These are phyloP conservation scores for Logfia minima DNA, from an alignment of 129 eudicot species.

Conservation along the genomic window DNA sequence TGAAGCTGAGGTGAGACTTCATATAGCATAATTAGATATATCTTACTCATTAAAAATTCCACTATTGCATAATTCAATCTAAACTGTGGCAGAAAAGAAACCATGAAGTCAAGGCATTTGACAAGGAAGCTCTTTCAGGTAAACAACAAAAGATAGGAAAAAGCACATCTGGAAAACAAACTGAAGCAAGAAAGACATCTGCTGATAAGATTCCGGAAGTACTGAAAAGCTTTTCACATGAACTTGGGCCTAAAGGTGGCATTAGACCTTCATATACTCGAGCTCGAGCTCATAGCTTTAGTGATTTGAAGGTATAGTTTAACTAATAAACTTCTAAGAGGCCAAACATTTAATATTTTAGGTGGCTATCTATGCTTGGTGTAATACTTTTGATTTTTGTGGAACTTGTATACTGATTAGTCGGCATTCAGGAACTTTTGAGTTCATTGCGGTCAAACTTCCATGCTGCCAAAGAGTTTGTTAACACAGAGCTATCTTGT, in stretches of 20 bases:
- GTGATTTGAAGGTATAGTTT: constrained; percentile 67
- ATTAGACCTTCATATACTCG: constrained; percentile 54
- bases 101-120: constrained; percentile 40
- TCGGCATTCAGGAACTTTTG: constrained; percentile 61
- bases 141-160: constrained; percentile 45
- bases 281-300: constrained; percentile 69
- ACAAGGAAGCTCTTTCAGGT: constrained; percentile 45
- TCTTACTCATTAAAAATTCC: not conserved
- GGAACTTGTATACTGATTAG: constrained; percentile 17
- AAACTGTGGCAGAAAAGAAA: constrained; percentile 42
- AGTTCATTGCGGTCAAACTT: constrained; percentile 70
- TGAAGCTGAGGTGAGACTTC: constrained; percentile 51
- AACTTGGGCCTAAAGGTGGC: constrained; percentile 84
- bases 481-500: constrained; percentile 63
- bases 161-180: constrained; percentile 38
- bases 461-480: constrained; percentile 74
- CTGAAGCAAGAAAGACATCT: constrained; percentile 33
- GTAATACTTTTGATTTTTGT: constrained; percentile 2
- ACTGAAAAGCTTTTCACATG: constrained; percentile 85
- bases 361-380: not conserved
- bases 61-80: constrained; percentile 1
- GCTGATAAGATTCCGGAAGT: constrained; percentile 51
- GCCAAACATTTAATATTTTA: constrained; percentile 6
- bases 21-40: constrained; percentile 27
- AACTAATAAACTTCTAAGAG: not conserved